Evolutionary conservation across 257 asterid genomes (phyloP).

Genomic region (Verbascum thapsus): DNA sequence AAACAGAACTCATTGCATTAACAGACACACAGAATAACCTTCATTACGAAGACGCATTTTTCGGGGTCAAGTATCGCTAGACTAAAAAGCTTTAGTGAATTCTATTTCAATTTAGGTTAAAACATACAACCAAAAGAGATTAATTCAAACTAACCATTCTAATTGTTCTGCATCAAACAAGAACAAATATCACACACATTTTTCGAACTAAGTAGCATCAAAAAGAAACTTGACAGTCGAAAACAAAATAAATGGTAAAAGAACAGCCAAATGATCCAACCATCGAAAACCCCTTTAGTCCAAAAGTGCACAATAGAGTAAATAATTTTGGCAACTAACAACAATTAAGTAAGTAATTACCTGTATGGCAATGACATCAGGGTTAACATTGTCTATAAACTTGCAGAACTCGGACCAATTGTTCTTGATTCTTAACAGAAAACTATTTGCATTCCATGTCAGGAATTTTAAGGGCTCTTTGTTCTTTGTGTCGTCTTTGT

Average conservation of each 20-base stretch:
- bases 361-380: conserved; percentile 92
- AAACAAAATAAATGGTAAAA: not conserved
- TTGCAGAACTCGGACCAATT: conserved; percentile 71
- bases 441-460: conserved; percentile 95
- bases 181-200: not conserved
- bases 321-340: not conserved
- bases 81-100: conserved; percentile 3
- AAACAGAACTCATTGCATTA: not conserved
- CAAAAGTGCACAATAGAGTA: not conserved
- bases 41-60: not conserved
- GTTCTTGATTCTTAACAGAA: conserved; percentile 77
- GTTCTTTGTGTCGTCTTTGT: conserved; percentile 30
- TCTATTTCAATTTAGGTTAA: conserved; percentile 12
- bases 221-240: conserved; percentile 6
- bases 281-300: not conserved
- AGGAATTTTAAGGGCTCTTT: conserved; percentile 74
- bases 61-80: not conserved
- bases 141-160: not conserved
- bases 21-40: conserved; percentile 6
- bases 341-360: conserved; percentile 41
- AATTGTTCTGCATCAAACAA: not conserved
- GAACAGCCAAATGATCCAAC: not conserved
- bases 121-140: not conserved
- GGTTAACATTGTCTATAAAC: conserved; percentile 68
- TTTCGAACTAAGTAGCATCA: not conserved